phyloP scores from a whole-genome alignment of 768 basidiomycete genomes.

The Tremella yokohamensis region DNA sequence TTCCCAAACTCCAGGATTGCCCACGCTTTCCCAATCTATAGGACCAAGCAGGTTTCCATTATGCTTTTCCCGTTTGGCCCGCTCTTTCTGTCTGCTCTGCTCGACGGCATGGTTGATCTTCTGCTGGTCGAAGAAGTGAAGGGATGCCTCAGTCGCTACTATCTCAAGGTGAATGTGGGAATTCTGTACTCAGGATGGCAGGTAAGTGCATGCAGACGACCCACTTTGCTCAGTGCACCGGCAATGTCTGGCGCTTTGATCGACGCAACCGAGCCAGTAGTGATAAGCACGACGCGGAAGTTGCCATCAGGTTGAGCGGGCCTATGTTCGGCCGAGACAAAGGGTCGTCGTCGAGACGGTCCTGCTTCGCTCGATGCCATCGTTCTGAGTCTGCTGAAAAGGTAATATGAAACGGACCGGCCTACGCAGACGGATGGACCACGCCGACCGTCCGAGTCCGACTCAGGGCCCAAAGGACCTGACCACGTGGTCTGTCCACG shows the following conservation, averaged over 20 bases:
- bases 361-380: constrained; percentile 2
- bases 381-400: neutral
- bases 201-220: constrained; percentile 42
- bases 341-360: constrained; percentile 13
- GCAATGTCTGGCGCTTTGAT: constrained; percentile 91
- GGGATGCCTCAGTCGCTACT: constrained; percentile 70
- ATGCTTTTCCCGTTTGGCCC: too few species aligned
- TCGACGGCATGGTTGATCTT: constrained; percentile 24
- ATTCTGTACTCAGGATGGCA: constrained; percentile 56
- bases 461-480: too few species aligned
- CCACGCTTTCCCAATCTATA: too few species aligned
- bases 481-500: too few species aligned
- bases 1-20: too few species aligned
- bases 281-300: constrained; percentile 67
- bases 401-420: too few species aligned
- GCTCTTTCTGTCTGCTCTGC: too few species aligned
- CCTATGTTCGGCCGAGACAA: constrained; percentile 29
- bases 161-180: constrained; percentile 73
- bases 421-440: too few species aligned
- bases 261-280: constrained; percentile 92
- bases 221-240: constrained; percentile 63
- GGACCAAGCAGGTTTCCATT: too few species aligned
- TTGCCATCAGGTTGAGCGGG: constrained; percentile 30
- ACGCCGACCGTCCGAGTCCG: too few species aligned
- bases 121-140: constrained; percentile 66